Evolutionary conservation across 257 asterid genomes (phyloP), one percentile per base, ranked within the genome.

Genomic region (Primulina tabacum): DNA sequence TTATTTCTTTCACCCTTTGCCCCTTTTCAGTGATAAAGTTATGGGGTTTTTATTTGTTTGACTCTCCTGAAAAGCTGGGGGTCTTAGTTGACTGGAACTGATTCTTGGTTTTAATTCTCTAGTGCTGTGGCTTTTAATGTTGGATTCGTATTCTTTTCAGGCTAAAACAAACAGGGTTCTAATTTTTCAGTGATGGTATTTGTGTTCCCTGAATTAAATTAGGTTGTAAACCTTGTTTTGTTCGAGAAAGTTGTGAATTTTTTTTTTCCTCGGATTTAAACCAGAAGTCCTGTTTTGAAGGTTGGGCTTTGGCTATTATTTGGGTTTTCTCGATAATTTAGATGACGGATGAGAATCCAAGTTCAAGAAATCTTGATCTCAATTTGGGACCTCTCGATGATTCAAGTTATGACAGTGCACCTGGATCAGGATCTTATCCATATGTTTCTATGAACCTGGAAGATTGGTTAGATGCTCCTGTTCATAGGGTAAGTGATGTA

Each of bases 341-440:
- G 56, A 90, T 89, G 97, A 94, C 76, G 12, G 96, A 87, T 59
- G 95, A 87, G 69, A 73, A 86, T 61, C 81, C 80, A 4, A 80
- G 61, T 74, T 67, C 89, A 0, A 86, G 88, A 95, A 90, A 93
- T 80, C 92, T 93, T 64, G 99, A 93, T 87, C 96, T 93, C 75
- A 93, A 90, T 74, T 78, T 94, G 84, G 99, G 97, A 34, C 97
- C 97, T 59, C 71, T 81, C 35, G 95, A 88, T 80, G 77, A 83
- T 75, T 77, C 94, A 2, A 76, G 78, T 71, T 83, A 83, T 63
- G 87, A 80, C 40, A 73, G 53, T 20, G 89, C 73, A 33, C 81
- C 77, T 17, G 75, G 76, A 9, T 55, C 83, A 0, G 85, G 79
- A 59, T 61, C 87, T n/a, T 71, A 81, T 64, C 85, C 87, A 8